Percentiles rank a stretch among this genome's conserved stretches.
phyloP scores from a whole-genome alignment of 192 early-diverging fungal genomes.

The Radiomyces spectabilis region DNA sequence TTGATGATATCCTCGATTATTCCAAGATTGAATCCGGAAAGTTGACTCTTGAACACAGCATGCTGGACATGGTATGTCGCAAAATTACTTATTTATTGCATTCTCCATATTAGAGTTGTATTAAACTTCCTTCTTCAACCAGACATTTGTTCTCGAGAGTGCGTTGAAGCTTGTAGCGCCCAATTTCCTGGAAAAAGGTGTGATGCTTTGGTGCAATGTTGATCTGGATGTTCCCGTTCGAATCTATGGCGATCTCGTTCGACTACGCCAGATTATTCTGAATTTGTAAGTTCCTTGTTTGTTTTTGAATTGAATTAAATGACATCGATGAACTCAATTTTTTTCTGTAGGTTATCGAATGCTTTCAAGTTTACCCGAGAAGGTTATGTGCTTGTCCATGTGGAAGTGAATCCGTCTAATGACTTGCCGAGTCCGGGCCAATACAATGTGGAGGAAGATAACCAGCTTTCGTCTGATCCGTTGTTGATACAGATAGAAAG shows the following conservation, averaged over 20 bases:
- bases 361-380: conserved; percentile 48
- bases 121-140: background rate
- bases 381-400: conserved; percentile 29
- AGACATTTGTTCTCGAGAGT: conserved; percentile 43
- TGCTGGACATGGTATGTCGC: conserved; percentile 5
- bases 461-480: background rate
- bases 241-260: conserved; percentile 41
- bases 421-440: background rate
- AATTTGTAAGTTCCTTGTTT: conserved; percentile 26
- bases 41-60: conserved; percentile 38
- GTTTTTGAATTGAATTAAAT: background rate
- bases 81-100: background rate
- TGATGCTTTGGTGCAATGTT: conserved; percentile 24
- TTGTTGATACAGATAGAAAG: background rate
- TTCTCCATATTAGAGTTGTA: too few species aligned
- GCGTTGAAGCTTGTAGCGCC: conserved; percentile 57
- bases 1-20: conserved; percentile 74
- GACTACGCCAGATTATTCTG: conserved; percentile 45
- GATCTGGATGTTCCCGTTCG: conserved; percentile 21
- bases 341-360: conserved; percentile 30
- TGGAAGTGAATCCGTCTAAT: conserved; percentile 4
- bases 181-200: conserved; percentile 52
- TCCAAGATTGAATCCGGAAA: conserved; percentile 77
- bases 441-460: background rate
- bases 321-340: too few species aligned